Conservation (phyloP, 495 filamentous ascomycete genomes). For the Elasticomyces elasticus region DNA sequence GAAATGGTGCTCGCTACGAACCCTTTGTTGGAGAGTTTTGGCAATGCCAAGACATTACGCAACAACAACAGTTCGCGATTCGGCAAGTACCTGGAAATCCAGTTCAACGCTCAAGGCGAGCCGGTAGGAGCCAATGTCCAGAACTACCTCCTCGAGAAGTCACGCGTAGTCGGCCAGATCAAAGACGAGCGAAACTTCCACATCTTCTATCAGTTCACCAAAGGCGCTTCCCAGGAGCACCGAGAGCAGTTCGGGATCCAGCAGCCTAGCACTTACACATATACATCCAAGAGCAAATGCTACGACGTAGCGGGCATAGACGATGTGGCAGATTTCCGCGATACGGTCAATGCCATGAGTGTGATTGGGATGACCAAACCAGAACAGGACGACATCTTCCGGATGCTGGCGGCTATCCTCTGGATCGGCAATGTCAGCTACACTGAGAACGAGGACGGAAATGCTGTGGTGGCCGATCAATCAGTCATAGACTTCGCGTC, state of each 20-base stretch:
- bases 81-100: slow-evolving; percentile 95
- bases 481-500: slow-evolving; percentile 89
- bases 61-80: slow-evolving; percentile 99
- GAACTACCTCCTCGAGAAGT: slow-evolving; percentile 95
- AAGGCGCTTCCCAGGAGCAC: slow-evolving; percentile 79
- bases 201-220: slow-evolving; percentile 98
- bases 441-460: slow-evolving; percentile 75
- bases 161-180: slow-evolving; percentile 91
- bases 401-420: slow-evolving; percentile 83
- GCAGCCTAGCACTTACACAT: slow-evolving; percentile 85
- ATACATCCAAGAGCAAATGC: slow-evolving; percentile 90
- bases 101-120: slow-evolving; percentile 89
- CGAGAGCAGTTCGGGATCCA: slow-evolving; percentile 79
- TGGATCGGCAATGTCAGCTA: slow-evolving; percentile 95
- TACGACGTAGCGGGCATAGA: slow-evolving; percentile 89
- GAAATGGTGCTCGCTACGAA: slow-evolving; percentile 99
- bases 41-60: slow-evolving; percentile 92
- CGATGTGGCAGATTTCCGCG: slow-evolving; percentile 79
- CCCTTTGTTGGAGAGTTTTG: slow-evolving; percentile 92
- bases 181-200: slow-evolving; percentile 95
- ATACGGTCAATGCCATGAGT: slow-evolving; percentile 89
- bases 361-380: slow-evolving; percentile 78
- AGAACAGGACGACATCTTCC: slow-evolving; percentile 95
- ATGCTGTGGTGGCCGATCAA: slow-evolving; percentile 73
- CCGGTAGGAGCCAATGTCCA: slow-evolving; percentile 96